Evolutionary conservation across 225 moss, liverwort and hornwort species (phyloP), one percentile per base, ranked within the genome.

Genomic region (Neckera pumila): DNA sequence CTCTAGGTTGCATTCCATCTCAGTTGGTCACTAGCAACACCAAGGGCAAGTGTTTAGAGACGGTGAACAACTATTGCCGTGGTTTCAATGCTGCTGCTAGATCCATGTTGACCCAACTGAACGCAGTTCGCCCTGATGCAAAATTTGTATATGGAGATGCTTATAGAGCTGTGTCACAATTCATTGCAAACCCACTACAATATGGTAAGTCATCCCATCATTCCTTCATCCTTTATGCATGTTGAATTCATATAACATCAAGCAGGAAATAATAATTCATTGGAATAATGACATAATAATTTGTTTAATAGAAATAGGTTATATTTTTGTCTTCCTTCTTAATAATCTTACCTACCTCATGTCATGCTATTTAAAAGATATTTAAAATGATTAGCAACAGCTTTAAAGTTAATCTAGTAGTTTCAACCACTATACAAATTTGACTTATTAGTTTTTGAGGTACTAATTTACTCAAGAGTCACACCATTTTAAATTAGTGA

Each of bases 331-430:
- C 23, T 0, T 76, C 22, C 0, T 71, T 42, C 17, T 23, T 53
- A 14, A 34, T 53, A 3, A 36, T 36, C 14, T 76, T 34, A 53
- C 23, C 23, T 34, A 1, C 14, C 0, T 22, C 23, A 76, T 53
- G 5, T 2, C 31, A 0, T 74, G 1, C 11, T 47, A 30, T 53
- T 53, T 51, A 22, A 22, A 1, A 0, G 0, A 33, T 53, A 14
- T 76, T 9, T 34, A 33, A 34, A 34, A 76, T 51, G 13, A 13
- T 1, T 34, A 51, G 0, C 5, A 53, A 53, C 0, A 31, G 0
- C 9, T 76, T 34, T 14, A 51, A 14, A 34, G 22, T 22, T 76
- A 2, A 14, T 53, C 2, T 21, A 8, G 5, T 33, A 33, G 7
- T 76, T 76, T 76, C 31, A 13, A 33, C 20, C 7, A 33, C 17